Percentiles rank a stretch among this genome's conserved stretches.
Conservation (phyloP, 2,329 filamentous ascomycete genomes). For the Bipolaris sorokiniana region DNA sequence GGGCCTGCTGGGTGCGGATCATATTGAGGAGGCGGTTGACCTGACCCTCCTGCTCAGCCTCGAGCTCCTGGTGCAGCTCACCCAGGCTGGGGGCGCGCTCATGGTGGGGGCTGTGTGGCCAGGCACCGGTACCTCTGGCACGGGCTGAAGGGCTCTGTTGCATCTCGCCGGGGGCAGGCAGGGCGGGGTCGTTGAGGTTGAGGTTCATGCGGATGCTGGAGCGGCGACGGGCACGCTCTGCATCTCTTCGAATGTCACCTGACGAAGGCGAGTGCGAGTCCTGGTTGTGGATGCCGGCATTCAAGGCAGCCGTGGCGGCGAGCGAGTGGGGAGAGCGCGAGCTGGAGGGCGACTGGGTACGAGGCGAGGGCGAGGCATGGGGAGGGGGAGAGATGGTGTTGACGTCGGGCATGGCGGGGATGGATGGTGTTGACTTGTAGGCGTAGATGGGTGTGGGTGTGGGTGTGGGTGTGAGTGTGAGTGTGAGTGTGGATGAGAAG, state of each 20-base stretch:
- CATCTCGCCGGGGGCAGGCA: slow-evolving; percentile 74
- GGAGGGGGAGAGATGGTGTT: slow-evolving; percentile 64
- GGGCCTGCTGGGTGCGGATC: slow-evolving; percentile 77
- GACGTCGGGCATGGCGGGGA: slow-evolving; percentile 56
- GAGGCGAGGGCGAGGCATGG: slow-evolving; percentile 44
- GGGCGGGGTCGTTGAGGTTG: slow-evolving; percentile 71
- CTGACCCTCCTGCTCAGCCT: slow-evolving; percentile 79
- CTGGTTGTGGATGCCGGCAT: slow-evolving; percentile 74
- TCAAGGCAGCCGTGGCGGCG: slow-evolving; percentile 77
- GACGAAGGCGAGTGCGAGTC: slow-evolving; percentile 57
- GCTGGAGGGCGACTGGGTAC: slow-evolving; percentile 43
- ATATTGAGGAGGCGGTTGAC: slow-evolving; percentile 79
- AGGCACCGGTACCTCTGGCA: slow-evolving; percentile 33
- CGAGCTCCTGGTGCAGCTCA: slow-evolving; percentile 78
- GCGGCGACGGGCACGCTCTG: slow-evolving; percentile 62
- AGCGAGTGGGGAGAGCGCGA: slow-evolving; percentile 69
- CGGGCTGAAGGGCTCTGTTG: slow-evolving; percentile 53
- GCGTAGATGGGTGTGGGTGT: too few species aligned
- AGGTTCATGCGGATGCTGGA: slow-evolving; percentile 76
- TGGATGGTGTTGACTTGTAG: background rate
- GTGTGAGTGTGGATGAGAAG: background rate
- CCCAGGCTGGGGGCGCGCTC: slow-evolving; percentile 73
- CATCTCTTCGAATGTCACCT: slow-evolving; percentile 55
- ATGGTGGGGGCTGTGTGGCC: slow-evolving; percentile 64
- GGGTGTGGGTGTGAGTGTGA: background rate